Percentiles rank a stretch among this genome's conserved stretches.
phyloP scores from a whole-genome alignment of 2,329 filamentous ascomycete genomes.

The Curvularia sp. region DNA sequence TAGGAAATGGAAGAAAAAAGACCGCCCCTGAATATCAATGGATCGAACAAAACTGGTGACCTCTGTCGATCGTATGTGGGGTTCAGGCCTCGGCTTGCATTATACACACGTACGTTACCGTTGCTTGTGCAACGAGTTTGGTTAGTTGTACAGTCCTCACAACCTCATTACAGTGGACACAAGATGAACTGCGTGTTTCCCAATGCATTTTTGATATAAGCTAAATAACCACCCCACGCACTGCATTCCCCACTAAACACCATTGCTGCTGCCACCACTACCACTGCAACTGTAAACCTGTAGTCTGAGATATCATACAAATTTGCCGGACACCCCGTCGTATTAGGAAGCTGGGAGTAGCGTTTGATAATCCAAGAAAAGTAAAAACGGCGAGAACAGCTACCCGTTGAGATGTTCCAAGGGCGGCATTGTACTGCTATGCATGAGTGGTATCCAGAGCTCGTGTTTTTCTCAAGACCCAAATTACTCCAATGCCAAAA shows the following conservation, averaged over 20 bases:
- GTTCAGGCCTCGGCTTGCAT: too few relatives aligned
- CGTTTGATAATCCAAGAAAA: not conserved
- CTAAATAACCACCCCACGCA: slow-evolving; percentile 6
- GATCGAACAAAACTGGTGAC: too few relatives aligned
- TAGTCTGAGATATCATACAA: slow-evolving; percentile 11
- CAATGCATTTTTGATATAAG: slow-evolving; percentile 13
- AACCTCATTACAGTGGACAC: not conserved
- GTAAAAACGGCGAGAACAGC: not conserved
- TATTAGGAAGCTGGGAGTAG: slow-evolving; percentile 12
- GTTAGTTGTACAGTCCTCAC: not conserved
- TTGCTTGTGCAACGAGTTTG: not conserved
- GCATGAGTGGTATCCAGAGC: slow-evolving; percentile 39
- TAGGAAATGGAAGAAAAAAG: too few relatives aligned
- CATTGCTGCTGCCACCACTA: not conserved
- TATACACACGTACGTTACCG: not conserved
- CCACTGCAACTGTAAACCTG: slow-evolving; percentile 5
- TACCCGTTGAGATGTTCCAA: slow-evolving; percentile 11
- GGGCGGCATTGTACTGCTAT: slow-evolving; percentile 23
- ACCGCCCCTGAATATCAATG: too few relatives aligned
- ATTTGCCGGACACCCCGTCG: slow-evolving; percentile 6
- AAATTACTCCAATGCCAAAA: slow-evolving; percentile 24
- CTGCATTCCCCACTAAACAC: not conserved
- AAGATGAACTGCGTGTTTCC: not conserved
- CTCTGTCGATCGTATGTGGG: too few relatives aligned
- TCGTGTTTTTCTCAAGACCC: slow-evolving; percentile 20